Evolutionary conservation across 257 asterid species (phyloP).

Genomic region (Cordia subcordata): DNA sequence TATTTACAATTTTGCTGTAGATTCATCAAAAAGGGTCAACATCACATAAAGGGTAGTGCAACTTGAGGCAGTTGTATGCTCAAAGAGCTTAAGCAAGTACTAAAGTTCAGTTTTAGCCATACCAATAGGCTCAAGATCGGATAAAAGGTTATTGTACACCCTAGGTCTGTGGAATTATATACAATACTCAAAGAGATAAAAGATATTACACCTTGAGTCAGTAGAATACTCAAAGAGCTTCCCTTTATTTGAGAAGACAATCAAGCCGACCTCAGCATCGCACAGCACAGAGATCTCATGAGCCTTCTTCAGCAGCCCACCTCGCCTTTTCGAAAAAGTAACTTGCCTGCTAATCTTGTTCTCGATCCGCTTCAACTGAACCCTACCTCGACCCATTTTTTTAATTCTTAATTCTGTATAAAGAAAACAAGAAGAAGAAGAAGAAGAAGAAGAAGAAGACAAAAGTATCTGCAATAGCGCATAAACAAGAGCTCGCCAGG

Average conservation of each 20-base stretch:
- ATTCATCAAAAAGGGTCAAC: no score
- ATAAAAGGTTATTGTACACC: background rate
- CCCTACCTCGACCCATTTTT: slow-evolving; percentile 72
- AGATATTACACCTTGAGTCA: slow-evolving; percentile 40
- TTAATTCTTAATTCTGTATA: background rate
- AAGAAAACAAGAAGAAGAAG: background rate
- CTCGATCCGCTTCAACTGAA: slow-evolving; percentile 67
- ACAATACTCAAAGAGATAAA: no score
- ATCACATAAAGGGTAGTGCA: background rate
- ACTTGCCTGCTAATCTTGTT: slow-evolving; percentile 79
- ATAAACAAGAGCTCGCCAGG: no score
- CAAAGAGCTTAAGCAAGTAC: slow-evolving; percentile 63
- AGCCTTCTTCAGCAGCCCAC: slow-evolving; percentile 71
- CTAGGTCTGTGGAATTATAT: no score
- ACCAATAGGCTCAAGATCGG: background rate
- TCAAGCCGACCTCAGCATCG: slow-evolving; percentile 71
- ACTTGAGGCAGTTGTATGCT: slow-evolving; percentile 56
- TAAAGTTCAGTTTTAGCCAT: no score
- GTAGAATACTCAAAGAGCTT: slow-evolving; percentile 61
- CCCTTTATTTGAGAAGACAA: slow-evolving; percentile 59
- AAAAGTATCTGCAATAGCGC: no score
- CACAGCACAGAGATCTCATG: slow-evolving; percentile 75
- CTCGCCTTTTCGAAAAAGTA: slow-evolving; percentile 68
- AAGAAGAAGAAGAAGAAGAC: background rate
- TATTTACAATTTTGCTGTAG: no score